Base-by-base conservation (phyloP, 495 filamentous ascomycete genomes). In the Neurospora sp. region DNA sequence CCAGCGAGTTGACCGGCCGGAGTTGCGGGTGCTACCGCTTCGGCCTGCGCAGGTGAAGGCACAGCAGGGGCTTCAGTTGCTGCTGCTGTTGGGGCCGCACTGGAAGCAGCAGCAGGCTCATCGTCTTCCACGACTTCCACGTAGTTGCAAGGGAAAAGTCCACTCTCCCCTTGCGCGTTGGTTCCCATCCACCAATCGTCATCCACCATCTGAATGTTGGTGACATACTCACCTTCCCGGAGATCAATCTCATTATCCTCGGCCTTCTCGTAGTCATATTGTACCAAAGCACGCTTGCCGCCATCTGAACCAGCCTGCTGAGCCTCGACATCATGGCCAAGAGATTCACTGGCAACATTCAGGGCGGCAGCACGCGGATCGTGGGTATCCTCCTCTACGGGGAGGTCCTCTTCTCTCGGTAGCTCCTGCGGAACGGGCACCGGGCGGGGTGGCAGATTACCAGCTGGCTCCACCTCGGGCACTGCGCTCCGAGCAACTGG, bases 161-260 rank as follows among this genome's bases (percentile, higher is more conserved):
- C 96, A 40, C 85, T 88, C 78, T 98, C 92, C 72, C 96, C 96
- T 70, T 82, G 84, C 7, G 83, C 78, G 80, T 98, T 98, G 72
- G 90, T 90, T 12, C 96, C 96, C 87, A 96, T 90, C 96, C 96
- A 99, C 96, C 96, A 99, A 79, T 98, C 95, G 69, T 89, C 88
- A 75, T 99, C 96, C 2, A 99, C 94, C 93, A 97, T 96, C 66
- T 99, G 94, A 78, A 99, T 97, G 75, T 97, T 90, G n/a, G 90
- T 94, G 42, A 99, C 91, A 76, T 90, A 89, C 72, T 97, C 93
- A 20, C 94, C 94, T 82, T 99, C 96, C n/a, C 85, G 86, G 5
- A 99, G 86, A 72, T 97, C 93, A 59, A 98, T 85, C 80, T 99
- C 96, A 79, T 99, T 99, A 72, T 97, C 93, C 81, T 99, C 96